Percentiles rank a stretch among this genome's conserved stretches.
These are phyloP conservation scores for Tulasnella sp. DNA, from an alignment of 768 basidiomycete species.

Conservation along the genomic window DNA sequence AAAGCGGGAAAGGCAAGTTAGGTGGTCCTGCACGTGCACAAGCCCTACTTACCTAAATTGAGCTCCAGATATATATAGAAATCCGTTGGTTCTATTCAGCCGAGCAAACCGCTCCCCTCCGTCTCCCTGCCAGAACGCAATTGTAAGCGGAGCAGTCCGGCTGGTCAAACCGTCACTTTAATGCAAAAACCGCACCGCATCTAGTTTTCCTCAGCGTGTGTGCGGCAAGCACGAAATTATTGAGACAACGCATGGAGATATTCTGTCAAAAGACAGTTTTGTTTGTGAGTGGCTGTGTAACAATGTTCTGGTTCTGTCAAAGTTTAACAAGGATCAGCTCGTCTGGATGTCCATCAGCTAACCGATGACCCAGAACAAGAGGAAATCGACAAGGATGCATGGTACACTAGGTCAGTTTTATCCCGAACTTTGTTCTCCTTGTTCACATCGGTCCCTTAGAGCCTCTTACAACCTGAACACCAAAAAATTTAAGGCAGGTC, in stretches of 20 bases:
- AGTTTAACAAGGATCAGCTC: neutral
- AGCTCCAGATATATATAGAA: neutral
- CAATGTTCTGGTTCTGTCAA: neutral
- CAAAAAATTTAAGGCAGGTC: neutral
- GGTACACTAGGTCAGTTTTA: slow-evolving; percentile 11
- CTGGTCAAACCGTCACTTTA: neutral
- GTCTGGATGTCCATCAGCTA: neutral
- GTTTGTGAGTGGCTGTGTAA: neutral
- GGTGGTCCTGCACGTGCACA: neutral
- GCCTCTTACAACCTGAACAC: neutral
- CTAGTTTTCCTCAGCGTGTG: neutral
- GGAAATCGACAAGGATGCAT: neutral
- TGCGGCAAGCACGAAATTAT: neutral
- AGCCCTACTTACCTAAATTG: neutral
- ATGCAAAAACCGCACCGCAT: neutral
- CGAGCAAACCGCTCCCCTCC: neutral
- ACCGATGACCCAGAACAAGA: neutral
- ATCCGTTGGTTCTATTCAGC: slow-evolving; percentile 8
- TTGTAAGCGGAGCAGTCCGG: neutral
- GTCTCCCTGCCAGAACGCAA: neutral
- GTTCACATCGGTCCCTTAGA: neutral
- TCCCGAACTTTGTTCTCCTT: neutral
- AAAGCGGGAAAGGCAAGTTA: neutral
- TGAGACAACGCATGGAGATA: neutral
- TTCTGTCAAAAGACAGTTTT: neutral